These are phyloP conservation scores for Cryptococcus wingfieldii DNA, from an alignment of 1,284 basidiomycete genomes.

Conservation along the genomic window DNA sequence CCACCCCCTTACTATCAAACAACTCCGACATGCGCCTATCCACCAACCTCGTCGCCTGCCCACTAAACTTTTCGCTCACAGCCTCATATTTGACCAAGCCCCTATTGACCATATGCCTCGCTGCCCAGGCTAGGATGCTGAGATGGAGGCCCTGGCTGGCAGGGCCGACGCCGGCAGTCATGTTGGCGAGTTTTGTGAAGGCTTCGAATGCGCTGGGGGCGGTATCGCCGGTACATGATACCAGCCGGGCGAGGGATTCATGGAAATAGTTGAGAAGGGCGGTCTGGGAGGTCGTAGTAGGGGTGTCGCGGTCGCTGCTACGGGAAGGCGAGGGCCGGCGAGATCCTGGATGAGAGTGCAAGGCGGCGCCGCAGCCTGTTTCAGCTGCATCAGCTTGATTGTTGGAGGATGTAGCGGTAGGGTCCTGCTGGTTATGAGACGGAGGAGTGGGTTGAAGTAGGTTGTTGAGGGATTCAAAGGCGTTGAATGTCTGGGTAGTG, in stretches of 20 bases:
- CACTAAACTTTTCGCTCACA: constrained; percentile 28
- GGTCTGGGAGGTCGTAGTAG: constrained; percentile 9
- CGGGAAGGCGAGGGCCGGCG: constrained; percentile 7
- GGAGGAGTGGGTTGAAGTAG: constrained; percentile 11
- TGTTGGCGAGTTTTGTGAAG: constrained; percentile 23
- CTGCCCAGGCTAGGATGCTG: constrained; percentile 35
- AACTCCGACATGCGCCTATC: constrained; percentile 11
- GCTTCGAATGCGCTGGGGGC: constrained; percentile 23
- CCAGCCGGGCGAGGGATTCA: constrained; percentile 21
- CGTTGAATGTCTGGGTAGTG: constrained; percentile 14
- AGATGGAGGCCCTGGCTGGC: constrained; percentile 29
- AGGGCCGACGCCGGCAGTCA: constrained; percentile 9
- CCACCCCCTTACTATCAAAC: constrained; percentile 12
- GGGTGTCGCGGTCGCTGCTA: constrained; percentile 5
- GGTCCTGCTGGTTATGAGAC: not conserved
- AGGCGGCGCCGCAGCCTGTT: not conserved
- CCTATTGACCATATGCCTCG: constrained; percentile 33
- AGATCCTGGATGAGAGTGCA: not conserved
- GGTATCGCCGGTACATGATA: constrained; percentile 22
- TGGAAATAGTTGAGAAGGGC: constrained; percentile 25
- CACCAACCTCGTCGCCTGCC: constrained; percentile 22
- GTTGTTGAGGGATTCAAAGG: constrained; percentile 22
- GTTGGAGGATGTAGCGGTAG: not conserved
- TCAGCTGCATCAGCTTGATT: not conserved
- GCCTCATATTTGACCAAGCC: constrained; percentile 33